Conservation (phyloP, 768 basidiomycete genomes). For the Pholiota conissans region DNA sequence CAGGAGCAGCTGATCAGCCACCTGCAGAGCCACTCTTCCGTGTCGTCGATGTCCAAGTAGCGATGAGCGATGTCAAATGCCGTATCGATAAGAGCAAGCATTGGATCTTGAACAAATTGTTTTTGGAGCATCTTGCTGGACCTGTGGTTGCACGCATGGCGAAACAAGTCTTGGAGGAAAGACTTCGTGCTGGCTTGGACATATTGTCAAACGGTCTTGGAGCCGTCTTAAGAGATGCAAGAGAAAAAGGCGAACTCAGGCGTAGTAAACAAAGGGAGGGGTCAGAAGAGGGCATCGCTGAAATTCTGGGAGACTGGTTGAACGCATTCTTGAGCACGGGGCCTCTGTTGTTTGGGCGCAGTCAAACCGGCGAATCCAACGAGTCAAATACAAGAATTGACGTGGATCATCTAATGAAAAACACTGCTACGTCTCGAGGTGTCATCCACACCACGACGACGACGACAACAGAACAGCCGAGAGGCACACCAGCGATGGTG, state of each 20-base stretch:
- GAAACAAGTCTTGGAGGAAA: constrained; percentile 26
- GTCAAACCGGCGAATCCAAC: not conserved
- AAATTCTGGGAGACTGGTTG: constrained; percentile 28
- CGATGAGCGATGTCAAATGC: constrained; percentile 29
- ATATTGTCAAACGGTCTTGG: constrained; percentile 27
- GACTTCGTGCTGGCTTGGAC: constrained; percentile 24
- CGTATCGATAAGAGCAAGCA: constrained; percentile 35
- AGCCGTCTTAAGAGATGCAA: constrained; percentile 23
- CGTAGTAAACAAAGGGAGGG: constrained; percentile 1
- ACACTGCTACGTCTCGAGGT: constrained; percentile 28
- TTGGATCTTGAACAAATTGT: constrained; percentile 38
- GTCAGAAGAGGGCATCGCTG: constrained; percentile 11
- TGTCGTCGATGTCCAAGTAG: constrained; percentile 29
- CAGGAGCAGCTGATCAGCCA: constrained; percentile 1
- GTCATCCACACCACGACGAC: constrained; percentile 26
- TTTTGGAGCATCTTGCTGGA: constrained; percentile 35
- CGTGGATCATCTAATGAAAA: constrained; percentile 15
- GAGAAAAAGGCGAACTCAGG: constrained; percentile 5
- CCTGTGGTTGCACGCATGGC: constrained; percentile 28
- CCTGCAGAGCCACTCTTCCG: constrained; percentile 26
- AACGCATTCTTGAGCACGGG: constrained; percentile 24
- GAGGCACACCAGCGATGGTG: constrained; percentile 15
- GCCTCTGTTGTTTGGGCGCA: constrained; percentile 22
- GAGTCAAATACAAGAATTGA: constrained; percentile 10
- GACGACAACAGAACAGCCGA: constrained; percentile 14